Evolutionary conservation across 2,329 filamentous ascomycete species (phyloP), one percentile per base, ranked within the genome.

Genomic region (Aphanoascus verrucosus): DNA sequence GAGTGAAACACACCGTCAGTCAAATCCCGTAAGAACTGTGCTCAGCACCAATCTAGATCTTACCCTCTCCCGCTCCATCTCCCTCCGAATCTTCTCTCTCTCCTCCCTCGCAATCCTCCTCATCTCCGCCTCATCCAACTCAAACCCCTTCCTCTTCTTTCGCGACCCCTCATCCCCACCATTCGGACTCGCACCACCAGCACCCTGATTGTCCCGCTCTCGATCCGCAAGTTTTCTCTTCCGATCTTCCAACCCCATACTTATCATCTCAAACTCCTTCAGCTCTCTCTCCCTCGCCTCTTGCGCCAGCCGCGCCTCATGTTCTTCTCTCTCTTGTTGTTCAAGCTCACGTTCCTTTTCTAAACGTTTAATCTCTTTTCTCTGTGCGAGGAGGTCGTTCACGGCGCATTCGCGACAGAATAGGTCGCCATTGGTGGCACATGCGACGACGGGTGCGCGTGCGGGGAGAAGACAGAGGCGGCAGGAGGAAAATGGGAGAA

Each of bases 371-470:
- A 94, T 90, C 65, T 97, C 93, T 71, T 90, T 86, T 61, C 88
- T 84, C 69, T 98, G 91, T 0, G 88, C 80, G 1, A 97, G 77
- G n/a, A 98, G 82, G 63, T 97, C 95, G 60, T 77, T 83, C 51
- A 97, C 80, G 7, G 89, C 90, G 72, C 91, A 98, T 73, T 97
- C 93, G 61, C 88, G 83, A 69, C 91, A 98, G 73, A 97, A 97
- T 12, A 98, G 77, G 68, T 97, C 90, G 57, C 91, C 91, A 59
- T 83, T 80, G 1, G 70, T 70, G 2, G 79, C 74, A 69, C 91
- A 97, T 19, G 88, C 83, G 35, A 96, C 88, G 20, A 96, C 89
- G 0, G 93, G 90, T 45, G 88, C 81, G 31, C 84, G 80, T 17
- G 90, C 86, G 6, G 84, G 80, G 56, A 89, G 81, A 14, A 97